Conservation (phyloP, 2,329 filamentous ascomycete species). For the Beauveria asiatica region DNA sequence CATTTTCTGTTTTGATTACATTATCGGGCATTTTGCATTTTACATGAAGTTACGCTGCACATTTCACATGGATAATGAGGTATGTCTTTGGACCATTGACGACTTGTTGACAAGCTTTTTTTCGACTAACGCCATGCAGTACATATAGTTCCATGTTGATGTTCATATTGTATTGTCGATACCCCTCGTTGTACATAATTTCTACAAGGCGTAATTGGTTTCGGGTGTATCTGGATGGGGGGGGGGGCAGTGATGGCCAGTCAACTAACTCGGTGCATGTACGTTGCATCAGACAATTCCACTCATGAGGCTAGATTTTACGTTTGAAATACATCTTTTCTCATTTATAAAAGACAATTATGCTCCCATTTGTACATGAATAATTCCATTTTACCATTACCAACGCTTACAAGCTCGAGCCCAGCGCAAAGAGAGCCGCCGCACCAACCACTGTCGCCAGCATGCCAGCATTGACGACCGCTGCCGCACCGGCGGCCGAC, state of each 20-base stretch:
- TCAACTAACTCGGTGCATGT: not conserved
- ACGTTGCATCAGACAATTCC: not conserved
- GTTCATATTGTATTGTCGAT: slow-evolving; percentile 4
- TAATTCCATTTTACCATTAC: not conserved
- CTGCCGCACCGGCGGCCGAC: not conserved
- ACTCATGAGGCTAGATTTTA: not conserved
- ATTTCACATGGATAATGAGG: slow-evolving; percentile 2
- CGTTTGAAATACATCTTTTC: not conserved
- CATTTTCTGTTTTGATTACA: not conserved
- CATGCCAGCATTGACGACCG: not conserved
- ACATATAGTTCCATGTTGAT: slow-evolving; percentile 1
- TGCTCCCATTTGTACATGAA: not conserved
- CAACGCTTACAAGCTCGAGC: not conserved
- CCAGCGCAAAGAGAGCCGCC: not conserved
- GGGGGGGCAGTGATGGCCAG: not conserved
- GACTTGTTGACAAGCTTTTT: not conserved
- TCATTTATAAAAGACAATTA: not conserved
- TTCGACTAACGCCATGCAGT: not conserved
- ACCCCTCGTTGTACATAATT: slow-evolving; percentile 11
- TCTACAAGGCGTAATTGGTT: slow-evolving; percentile 5
- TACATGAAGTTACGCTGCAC: slow-evolving; percentile 2
- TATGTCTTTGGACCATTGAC: not conserved
- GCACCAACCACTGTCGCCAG: not conserved
- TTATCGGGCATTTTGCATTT: not conserved
- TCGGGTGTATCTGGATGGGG: slow-evolving; percentile 1